Base-by-base conservation (phyloP, 352 stramenopile species). In the Elongisporangium senticosum region DNA sequence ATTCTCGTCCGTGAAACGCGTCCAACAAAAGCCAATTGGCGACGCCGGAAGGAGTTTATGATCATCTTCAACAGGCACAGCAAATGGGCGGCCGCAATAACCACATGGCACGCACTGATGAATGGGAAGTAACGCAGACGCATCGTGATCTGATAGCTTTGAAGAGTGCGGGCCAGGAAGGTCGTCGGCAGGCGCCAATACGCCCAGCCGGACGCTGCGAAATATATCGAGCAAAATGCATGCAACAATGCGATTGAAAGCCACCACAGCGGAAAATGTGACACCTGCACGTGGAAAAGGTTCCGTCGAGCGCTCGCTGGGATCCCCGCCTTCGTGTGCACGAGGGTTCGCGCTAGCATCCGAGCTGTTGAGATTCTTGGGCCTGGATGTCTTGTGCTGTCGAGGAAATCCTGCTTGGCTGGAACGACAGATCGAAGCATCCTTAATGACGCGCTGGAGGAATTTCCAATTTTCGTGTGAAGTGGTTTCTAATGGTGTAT, bases 71-170 rank as follows among this genome's bases (percentile, higher is more conserved):
- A 8, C 0, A 69, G 39, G 22, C 58, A 49, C 15, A 40, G 1
- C 13, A 55, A 0, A 50, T 75, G 68, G 1, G 61, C 7, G 0
- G 51, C 19, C 1, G 56, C 51, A n/a, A 33, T 64, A 15, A 61
- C n/a, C 13, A 43, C 49, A 43, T 72, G 58, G 20, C 62, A 64
- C 3, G 22, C 40, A 0, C 49, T 58, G 11, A 64, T 59, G n/a
- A 56, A 15, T 2, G 61, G 53, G 14, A 63, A 72, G 58, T 65
- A 55, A 5, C n/a, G 59, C 48, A 58, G 58, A 33, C 62, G 26
- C 51, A 69, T 65, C 11, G 53, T 61, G 6, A 75, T 50, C 19
- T 61, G 7, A 20, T 65, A 69, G 2, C 55, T 51, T 33, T 62
- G 53, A 11, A 65, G 53, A 49, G 59, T 65, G 23, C 58, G 54